Evolutionary conservation across 208 protist genomes (phyloP), one percentile per base, ranked within the genome.

Genomic region (Perkinsela sp.): DNA sequence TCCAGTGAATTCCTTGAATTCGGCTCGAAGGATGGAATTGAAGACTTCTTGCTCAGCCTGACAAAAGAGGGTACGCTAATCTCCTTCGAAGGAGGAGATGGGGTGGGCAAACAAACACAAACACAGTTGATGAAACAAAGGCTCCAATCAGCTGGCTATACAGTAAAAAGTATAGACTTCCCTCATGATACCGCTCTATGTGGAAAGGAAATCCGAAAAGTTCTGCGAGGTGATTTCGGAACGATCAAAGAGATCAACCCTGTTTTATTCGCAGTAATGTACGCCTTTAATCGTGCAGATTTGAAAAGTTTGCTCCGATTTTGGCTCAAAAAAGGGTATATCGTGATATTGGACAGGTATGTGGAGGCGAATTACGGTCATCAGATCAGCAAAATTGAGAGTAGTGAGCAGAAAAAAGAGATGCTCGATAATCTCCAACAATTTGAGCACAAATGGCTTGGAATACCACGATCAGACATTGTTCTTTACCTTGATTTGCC

Each of bases 41-140:
- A 22, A 22, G 13, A 57, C 22, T 57, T 57, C 22, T 22, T 57
- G 6, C 40, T 6, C 6, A 57, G 40, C 40, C 22, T 57, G 13
- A 57, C 40, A 6, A 22, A 57, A 6, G 6, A 6, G 6, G 40
- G 40, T 22, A 57, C 6, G 40, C 22, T 57, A 22, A 57, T 75
- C 30, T 67, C 69, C 31, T 67, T 93, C 48, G 88, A 92, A 67
- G 89, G 89, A n/a, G 89, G 85, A 16, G 89, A 94, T 69, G 89
- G 89, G 6, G 82, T 82, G 16, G 89, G 89, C 1, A 94, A 94
- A 74, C 77, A 83, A 32, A 94, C 89, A n/a, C 89, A 94, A 69
- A 80, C 87, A 1, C 69, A 30, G 28, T 70, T 84, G 31, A 72
- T 92, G 28, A 70, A 87, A 2, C 32, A 71, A 2, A 75, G 75